Percentiles rank a stretch among this genome's conserved stretches.
Evolutionary conservation across 208 protist species (phyloP).

Genomic region (Balamuthia mandrillaris): DNA sequence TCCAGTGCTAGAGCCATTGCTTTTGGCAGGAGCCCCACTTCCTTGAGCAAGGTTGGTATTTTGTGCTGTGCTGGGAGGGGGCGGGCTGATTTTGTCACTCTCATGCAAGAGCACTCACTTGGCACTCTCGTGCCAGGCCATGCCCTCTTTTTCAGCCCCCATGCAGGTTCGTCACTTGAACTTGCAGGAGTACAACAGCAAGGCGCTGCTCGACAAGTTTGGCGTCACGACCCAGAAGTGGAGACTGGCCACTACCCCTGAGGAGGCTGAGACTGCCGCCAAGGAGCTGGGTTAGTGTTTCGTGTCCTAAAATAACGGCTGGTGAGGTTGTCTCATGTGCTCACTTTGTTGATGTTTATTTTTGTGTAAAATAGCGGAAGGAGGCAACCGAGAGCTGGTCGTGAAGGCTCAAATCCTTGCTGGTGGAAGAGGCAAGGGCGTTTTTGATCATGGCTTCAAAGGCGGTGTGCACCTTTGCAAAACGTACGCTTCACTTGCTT

Average conservation of each 20-base stretch:
- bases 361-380: background rate
- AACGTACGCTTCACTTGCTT: background rate
- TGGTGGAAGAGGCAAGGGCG: slow-evolving; percentile 96
- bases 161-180: slow-evolving; percentile 48
- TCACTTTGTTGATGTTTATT: background rate
- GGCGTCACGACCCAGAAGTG: slow-evolving; percentile 58
- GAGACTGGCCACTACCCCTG: slow-evolving; percentile 40
- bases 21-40: too few species aligned
- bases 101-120: too few species aligned
- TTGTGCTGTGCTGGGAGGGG: too few species aligned
- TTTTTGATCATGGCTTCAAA: slow-evolving; percentile 93
- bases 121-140: too few species aligned
- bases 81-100: too few species aligned
- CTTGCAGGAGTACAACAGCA: slow-evolving; percentile 68
- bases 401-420: slow-evolving; percentile 98
- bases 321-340: background rate
- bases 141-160: too few species aligned
- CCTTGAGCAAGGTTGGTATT: too few species aligned
- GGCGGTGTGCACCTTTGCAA: slow-evolving; percentile 78
- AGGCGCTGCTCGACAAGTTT: slow-evolving; percentile 61
- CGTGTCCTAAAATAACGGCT: background rate
- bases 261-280: slow-evolving; percentile 43
- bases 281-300: slow-evolving; percentile 18
- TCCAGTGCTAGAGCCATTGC: too few species aligned
- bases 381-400: slow-evolving; percentile 83